phyloP scores from a whole-genome alignment of 768 basidiomycete genomes.

The Lyophyllum semitale region DNA sequence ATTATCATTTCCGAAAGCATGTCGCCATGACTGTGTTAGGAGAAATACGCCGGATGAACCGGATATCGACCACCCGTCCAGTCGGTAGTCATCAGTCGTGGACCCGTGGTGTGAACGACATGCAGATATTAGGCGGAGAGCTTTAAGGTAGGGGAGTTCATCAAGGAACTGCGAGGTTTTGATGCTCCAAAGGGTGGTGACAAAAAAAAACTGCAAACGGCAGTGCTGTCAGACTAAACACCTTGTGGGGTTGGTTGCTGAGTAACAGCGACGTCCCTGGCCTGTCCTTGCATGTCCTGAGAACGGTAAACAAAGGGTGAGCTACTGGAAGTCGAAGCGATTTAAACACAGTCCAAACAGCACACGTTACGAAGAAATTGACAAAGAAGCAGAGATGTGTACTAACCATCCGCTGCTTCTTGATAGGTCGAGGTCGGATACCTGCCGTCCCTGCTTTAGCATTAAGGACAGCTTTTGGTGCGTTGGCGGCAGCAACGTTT shows the following conservation, averaged over 20 bases:
- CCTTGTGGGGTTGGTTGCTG: constrained; percentile 77
- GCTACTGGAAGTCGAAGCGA: neutral
- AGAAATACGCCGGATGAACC: neutral
- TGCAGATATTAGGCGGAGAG: neutral
- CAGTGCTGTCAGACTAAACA: constrained; percentile 34
- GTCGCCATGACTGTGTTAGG: neutral
- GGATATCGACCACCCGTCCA: neutral
- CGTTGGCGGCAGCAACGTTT: constrained; percentile 17
- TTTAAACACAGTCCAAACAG: neutral
- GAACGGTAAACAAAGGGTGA: neutral
- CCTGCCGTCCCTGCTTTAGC: constrained; percentile 61
- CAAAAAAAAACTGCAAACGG: neutral
- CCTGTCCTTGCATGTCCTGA: constrained; percentile 68
- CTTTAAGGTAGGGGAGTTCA: neutral
- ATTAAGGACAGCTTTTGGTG: constrained; percentile 40
- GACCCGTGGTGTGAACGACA: neutral
- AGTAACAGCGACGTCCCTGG: constrained; percentile 61
- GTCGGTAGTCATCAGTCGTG: neutral
- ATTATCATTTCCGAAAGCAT: neutral
- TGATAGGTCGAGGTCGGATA: constrained; percentile 66
- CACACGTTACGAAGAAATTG: constrained; percentile 5
- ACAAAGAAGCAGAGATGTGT: constrained; percentile 8
- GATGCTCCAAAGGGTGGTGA: neutral
- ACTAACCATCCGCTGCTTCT: constrained; percentile 77
- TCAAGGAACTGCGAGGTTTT: neutral